Conservation (phyloP, 2,329 filamentous ascomycete species). For the Macroventuria anomochaeta region DNA sequence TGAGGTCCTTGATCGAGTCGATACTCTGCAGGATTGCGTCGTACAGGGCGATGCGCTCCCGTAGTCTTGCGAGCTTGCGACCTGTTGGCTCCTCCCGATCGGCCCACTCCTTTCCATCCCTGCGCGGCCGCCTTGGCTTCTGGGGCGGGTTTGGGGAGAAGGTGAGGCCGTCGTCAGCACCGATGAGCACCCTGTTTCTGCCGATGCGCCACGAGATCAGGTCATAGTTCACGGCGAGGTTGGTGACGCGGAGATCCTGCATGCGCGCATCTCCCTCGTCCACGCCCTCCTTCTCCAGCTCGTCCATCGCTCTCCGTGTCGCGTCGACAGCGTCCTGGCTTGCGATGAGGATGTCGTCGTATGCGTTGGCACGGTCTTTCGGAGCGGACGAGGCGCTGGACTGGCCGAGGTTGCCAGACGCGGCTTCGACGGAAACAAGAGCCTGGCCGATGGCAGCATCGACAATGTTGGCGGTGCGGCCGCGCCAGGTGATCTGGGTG, state of each 20-base stretch:
- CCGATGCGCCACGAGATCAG: slow-evolving; percentile 95
- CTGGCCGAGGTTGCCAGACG: slow-evolving; percentile 59
- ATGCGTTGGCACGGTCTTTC: slow-evolving; percentile 80
- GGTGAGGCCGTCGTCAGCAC: slow-evolving; percentile 77
- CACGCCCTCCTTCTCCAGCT: slow-evolving; percentile 82
- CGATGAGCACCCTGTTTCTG: slow-evolving; percentile 86
- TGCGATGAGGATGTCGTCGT: slow-evolving; percentile 87
- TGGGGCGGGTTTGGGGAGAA: slow-evolving; percentile 60
- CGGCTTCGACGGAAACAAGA: slow-evolving; percentile 70
- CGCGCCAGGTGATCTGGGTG: slow-evolving; percentile 80
- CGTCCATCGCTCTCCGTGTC: slow-evolving; percentile 91
- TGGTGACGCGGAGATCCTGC: slow-evolving; percentile 90
- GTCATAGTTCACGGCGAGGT: slow-evolving; percentile 91
- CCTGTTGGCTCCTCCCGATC: slow-evolving; percentile 71
- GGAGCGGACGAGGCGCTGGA: slow-evolving; percentile 52
- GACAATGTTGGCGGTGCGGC: slow-evolving; percentile 83
- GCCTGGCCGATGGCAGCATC: slow-evolving; percentile 91
- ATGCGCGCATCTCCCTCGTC: slow-evolving; percentile 83
- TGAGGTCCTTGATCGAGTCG: slow-evolving; percentile 85
- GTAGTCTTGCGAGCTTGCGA: slow-evolving; percentile 77
- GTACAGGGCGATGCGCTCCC: slow-evolving; percentile 88
- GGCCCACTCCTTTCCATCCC: slow-evolving; percentile 55
- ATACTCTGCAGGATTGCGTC: slow-evolving; percentile 90
- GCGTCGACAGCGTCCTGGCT: slow-evolving; percentile 95
- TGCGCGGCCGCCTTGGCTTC: slow-evolving; percentile 59